phyloP scores from a whole-genome alignment of 306 rosid species.

The Astragalus membranaceus region DNA sequence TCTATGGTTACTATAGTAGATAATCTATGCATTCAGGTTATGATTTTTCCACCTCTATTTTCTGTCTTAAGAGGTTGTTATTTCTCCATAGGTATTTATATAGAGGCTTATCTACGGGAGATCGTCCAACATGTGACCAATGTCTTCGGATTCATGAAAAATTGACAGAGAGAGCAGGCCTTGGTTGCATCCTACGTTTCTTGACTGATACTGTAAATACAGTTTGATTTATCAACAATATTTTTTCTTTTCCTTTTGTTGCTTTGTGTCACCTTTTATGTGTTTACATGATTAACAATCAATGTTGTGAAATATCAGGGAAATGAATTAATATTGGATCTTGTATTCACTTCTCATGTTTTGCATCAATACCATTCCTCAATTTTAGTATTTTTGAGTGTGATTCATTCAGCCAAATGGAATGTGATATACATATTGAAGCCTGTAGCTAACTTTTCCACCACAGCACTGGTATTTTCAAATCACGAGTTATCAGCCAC shows the following conservation, averaged over 20 bases:
- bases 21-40: neutral
- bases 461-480: no score
- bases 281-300: slow-evolving; percentile 7
- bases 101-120: slow-evolving; percentile 92
- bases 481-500: no score
- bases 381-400: neutral
- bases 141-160: slow-evolving; percentile 90
- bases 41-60: neutral
- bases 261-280: slow-evolving; percentile 1
- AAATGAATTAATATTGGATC: neutral
- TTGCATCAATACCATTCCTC: neutral
- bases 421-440: no score
- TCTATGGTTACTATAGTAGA: neutral
- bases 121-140: slow-evolving; percentile 93
- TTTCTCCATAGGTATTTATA: slow-evolving; percentile 67
- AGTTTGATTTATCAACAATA: slow-evolving; percentile 39
- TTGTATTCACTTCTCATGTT: neutral
- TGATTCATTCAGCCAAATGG: neutral
- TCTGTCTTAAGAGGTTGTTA: neutral
- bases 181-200: slow-evolving; percentile 87
- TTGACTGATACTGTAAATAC: slow-evolving; percentile 83
- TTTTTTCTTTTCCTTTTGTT: neutral
- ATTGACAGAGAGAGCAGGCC: slow-evolving; percentile 83
- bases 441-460: no score
- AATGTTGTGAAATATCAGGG: neutral